Conservation (phyloP, 805 yeast genomes). For the Komagataella pseudopastoris region DNA sequence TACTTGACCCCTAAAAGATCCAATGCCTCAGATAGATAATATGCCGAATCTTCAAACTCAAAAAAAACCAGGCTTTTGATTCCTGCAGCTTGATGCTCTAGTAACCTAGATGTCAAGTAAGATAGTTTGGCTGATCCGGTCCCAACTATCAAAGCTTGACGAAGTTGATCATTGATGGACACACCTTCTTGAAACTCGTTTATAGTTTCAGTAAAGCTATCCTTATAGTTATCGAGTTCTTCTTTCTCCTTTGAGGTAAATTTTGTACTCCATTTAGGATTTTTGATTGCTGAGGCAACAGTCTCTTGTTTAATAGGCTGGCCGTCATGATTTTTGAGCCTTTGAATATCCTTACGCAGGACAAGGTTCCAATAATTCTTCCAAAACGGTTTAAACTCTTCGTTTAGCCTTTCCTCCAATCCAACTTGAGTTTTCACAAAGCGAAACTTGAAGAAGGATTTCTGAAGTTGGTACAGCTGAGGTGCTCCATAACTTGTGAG, state of each 20-base stretch:
- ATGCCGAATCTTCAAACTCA: conserved; percentile 62
- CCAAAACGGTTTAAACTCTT: conserved; percentile 35
- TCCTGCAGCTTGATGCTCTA: conserved; percentile 33
- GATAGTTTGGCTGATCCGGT: conserved; percentile 54
- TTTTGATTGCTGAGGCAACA: conserved; percentile 12
- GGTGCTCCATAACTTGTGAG: conserved; percentile 45
- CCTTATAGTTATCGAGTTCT: conserved; percentile 3
- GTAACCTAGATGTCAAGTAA: conserved; percentile 37
- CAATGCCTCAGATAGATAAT: conserved; percentile 48
- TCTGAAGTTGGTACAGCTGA: conserved; percentile 37
- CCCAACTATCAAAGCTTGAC: conserved; percentile 33
- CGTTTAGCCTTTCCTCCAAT: conserved; percentile 18
- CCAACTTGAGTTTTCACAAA: conserved; percentile 19
- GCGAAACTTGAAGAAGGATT: conserved; percentile 38
- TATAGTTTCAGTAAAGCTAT: conserved; percentile 13
- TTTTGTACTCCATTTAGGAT: conserved; percentile 13
- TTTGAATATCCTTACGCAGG: conserved; percentile 20
- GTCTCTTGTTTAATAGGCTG: conserved; percentile 18
- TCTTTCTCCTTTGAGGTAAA: conserved; percentile 3
- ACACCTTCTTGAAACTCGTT: background rate
- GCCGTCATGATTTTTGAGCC: conserved; percentile 23
- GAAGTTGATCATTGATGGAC: background rate
- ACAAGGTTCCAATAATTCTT: conserved; percentile 33
- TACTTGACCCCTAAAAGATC: conserved; percentile 50
- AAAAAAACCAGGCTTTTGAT: conserved; percentile 51